These are phyloP conservation scores for Wickerhamiella nectarea DNA, from an alignment of 805 yeast genomes.

Conservation along the genomic window DNA sequence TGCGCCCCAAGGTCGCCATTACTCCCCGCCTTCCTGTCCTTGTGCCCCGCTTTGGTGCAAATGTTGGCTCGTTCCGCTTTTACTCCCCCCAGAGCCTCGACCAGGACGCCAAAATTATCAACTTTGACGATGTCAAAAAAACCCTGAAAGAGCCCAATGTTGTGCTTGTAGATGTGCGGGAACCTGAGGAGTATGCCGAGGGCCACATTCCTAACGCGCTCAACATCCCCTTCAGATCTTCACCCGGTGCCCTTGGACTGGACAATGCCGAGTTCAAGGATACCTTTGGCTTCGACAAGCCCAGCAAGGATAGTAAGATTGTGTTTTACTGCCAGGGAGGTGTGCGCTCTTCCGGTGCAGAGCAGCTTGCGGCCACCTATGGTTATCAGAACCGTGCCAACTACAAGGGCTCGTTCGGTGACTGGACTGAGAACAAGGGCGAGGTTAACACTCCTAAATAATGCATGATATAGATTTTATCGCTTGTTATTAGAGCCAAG, in stretches of 20 bases:
- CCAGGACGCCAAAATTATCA: constrained; percentile 37
- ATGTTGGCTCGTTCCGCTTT: constrained; percentile 9
- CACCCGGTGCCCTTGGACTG: constrained; percentile 85
- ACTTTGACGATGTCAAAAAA: constrained; percentile 40
- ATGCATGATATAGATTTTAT: background rate
- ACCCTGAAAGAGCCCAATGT: constrained; percentile 32
- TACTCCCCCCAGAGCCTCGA: constrained; percentile 22
- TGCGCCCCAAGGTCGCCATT: constrained; percentile 1
- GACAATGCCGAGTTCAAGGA: constrained; percentile 67
- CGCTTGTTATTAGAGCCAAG: too few species aligned
- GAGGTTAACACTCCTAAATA: constrained; percentile 50
- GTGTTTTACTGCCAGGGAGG: constrained; percentile 90
- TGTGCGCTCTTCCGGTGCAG: constrained; percentile 79
- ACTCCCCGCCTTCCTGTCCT: background rate
- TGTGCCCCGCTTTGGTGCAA: background rate
- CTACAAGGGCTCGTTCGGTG: constrained; percentile 75
- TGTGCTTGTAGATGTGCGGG: constrained; percentile 79
- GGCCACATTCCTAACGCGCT: constrained; percentile 77
- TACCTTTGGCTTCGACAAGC: constrained; percentile 71
- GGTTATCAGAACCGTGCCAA: constrained; percentile 78
- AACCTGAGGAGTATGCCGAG: constrained; percentile 60
- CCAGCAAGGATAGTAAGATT: constrained; percentile 52
- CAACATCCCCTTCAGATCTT: constrained; percentile 77
- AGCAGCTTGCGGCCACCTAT: constrained; percentile 77
- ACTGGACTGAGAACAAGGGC: constrained; percentile 56